These are phyloP conservation scores for Coemansia reversa DNA, from an alignment of 192 early-diverging fungal genomes.

Conservation along the genomic window DNA sequence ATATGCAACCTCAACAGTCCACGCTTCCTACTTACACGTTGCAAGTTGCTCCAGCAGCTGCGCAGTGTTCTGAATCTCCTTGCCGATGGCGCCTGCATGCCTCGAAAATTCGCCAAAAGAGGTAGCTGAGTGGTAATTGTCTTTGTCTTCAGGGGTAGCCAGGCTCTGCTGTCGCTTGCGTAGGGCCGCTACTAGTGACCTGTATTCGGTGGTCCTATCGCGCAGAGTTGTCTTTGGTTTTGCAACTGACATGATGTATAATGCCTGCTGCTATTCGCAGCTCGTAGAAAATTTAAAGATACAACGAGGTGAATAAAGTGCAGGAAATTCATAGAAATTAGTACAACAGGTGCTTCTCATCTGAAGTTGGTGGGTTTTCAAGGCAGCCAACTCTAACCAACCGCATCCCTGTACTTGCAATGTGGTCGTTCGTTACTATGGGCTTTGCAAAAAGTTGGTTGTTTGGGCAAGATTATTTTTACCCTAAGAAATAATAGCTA, in stretches of 20 bases:
- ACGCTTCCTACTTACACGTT: slow-evolving; percentile 51
- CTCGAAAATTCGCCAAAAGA: slow-evolving; percentile 75
- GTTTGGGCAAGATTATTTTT: too few species aligned
- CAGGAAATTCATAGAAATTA: slow-evolving; percentile 4
- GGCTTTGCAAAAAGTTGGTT: too few species aligned
- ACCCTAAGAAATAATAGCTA: too few species aligned
- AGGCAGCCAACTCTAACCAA: too few species aligned
- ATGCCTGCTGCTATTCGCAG: neutral
- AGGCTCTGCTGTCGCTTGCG: slow-evolving; percentile 47
- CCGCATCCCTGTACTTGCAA: too few species aligned
- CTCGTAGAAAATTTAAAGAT: slow-evolving; percentile 2
- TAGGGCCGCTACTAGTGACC: slow-evolving; percentile 74
- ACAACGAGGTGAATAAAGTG: neutral
- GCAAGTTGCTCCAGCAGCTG: slow-evolving; percentile 83
- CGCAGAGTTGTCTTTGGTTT: slow-evolving; percentile 44
- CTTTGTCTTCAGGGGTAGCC: slow-evolving; percentile 20
- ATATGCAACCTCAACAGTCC: neutral
- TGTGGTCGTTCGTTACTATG: too few species aligned
- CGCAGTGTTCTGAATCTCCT: slow-evolving; percentile 84
- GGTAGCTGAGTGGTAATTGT: slow-evolving; percentile 26
- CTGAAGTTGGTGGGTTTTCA: too few species aligned
- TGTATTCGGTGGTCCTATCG: slow-evolving; percentile 86
- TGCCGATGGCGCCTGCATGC: slow-evolving; percentile 79
- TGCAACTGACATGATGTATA: slow-evolving; percentile 18
- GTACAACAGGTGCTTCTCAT: neutral